Evolutionary conservation across 2,329 filamentous ascomycete genomes (phyloP).

Genomic region (Colletotrichum viniferum): DNA sequence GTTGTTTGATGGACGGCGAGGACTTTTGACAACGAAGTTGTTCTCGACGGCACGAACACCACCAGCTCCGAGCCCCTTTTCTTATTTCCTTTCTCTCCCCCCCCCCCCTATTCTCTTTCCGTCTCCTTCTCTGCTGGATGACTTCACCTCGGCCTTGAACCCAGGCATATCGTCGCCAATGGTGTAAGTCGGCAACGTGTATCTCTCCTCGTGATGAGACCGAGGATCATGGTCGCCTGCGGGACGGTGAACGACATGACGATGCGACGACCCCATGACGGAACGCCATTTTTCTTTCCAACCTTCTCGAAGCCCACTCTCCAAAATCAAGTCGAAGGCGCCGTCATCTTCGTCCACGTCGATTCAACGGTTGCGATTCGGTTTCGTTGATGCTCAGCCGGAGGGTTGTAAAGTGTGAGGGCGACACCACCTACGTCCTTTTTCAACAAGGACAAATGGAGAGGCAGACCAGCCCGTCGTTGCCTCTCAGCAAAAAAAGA

Average conservation of each 20-base stretch:
- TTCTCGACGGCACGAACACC: neutral
- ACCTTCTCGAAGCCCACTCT: neutral
- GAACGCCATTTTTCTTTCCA: neutral
- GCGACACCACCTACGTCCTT: neutral
- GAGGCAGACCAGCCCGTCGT: neutral
- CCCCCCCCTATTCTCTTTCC: neutral
- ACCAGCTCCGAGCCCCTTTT: neutral
- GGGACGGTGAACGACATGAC: neutral
- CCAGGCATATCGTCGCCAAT: neutral
- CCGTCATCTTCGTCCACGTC: neutral
- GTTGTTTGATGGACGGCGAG: constrained; percentile 11
- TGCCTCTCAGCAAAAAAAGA: neutral
- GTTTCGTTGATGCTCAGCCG: neutral
- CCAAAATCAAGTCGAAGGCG: neutral
- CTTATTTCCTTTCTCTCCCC: neutral
- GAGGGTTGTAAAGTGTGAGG: neutral
- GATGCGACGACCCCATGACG: neutral
- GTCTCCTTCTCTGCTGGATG: neutral
- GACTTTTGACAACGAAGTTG: neutral
- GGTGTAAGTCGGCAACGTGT: neutral
- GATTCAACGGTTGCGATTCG: neutral
- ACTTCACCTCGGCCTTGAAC: neutral
- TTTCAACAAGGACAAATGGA: neutral
- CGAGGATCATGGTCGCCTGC: neutral
- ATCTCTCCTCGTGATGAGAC: neutral